Evolutionary conservation across 768 basidiomycete species (phyloP).

Genomic region (Paxillus rubicundulus): DNA sequence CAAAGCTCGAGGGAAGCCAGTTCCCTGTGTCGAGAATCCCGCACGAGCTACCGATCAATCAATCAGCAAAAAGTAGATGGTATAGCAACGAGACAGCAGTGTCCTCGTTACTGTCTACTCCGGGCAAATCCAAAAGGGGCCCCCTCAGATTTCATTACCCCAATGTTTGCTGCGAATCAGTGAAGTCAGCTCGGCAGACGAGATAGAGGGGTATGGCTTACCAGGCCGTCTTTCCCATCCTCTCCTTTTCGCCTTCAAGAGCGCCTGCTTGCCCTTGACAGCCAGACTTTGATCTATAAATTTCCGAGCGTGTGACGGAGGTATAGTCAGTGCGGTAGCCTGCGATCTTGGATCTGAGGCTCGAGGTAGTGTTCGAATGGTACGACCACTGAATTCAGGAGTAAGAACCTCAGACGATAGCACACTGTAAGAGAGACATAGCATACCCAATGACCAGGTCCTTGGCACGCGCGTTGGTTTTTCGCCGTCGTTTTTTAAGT

Average conservation of each 20-base stretch:
- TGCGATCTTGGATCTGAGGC: constrained; percentile 27
- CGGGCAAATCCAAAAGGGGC: constrained; percentile 50
- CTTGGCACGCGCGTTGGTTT: constrained; percentile 37
- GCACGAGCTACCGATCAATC: too few relatives aligned
- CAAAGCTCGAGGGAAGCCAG: not conserved
- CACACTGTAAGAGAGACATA: not conserved
- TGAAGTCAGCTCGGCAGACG: not conserved
- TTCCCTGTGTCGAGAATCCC: too few relatives aligned
- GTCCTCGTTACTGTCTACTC: constrained; percentile 5
- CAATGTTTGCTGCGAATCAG: constrained; percentile 46
- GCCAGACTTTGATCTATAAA: constrained; percentile 54
- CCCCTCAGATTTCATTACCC: constrained; percentile 51
- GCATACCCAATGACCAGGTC: constrained; percentile 56
- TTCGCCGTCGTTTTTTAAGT: constrained; percentile 31
- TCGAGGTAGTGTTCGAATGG: constrained; percentile 47
- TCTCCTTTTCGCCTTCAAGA: constrained; percentile 35
- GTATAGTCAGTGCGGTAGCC: constrained; percentile 42
- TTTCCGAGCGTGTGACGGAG: constrained; percentile 46
- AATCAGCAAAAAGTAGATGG: too few relatives aligned
- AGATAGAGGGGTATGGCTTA: constrained; percentile 27
- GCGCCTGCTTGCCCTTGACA: constrained; percentile 37
- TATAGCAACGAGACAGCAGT: not conserved
- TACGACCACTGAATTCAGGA: constrained; percentile 44
- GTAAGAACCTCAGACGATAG: constrained; percentile 1
- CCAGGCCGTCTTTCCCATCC: constrained; percentile 63